These are phyloP conservation scores for Trametes villosa DNA, from an alignment of 768 basidiomycete species.

Conservation along the genomic window DNA sequence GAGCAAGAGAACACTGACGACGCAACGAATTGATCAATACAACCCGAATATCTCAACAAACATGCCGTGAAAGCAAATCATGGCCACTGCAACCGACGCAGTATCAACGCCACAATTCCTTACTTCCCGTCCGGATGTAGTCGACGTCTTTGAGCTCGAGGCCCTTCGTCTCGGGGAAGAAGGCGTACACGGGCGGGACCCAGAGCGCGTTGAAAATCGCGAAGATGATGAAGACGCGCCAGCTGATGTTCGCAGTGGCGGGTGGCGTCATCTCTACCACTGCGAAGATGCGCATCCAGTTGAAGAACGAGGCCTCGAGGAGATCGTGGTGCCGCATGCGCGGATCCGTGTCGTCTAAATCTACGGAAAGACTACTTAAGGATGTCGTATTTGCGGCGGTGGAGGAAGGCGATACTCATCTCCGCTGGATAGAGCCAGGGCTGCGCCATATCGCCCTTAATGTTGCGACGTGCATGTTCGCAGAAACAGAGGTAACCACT, in stretches of 20 bases:
- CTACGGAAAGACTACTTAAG: constrained; percentile 20
- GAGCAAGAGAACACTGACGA: no score
- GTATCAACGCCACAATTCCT: constrained; percentile 46
- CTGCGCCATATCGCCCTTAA: constrained; percentile 6
- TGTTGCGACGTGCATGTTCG: no score
- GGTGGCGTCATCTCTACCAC: constrained; percentile 48
- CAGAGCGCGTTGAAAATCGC: constrained; percentile 49
- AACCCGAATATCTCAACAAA: no score
- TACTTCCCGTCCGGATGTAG: constrained; percentile 46
- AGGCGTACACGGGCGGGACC: constrained; percentile 44
- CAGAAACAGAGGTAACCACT: constrained; percentile 19
- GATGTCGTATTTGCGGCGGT: no score
- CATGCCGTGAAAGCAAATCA: no score
- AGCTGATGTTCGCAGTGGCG: constrained; percentile 47
- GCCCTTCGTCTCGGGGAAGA: constrained; percentile 42
- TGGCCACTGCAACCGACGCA: constrained; percentile 44
- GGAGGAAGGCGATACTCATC: background rate
- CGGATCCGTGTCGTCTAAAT: constrained; percentile 46
- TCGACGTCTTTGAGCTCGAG: constrained; percentile 46
- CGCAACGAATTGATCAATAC: no score
- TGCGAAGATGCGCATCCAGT: constrained; percentile 39
- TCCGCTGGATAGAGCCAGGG: constrained; percentile 44
- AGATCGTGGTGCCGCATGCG: constrained; percentile 40
- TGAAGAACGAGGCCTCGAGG: constrained; percentile 30
- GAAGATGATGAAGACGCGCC: constrained; percentile 51